These are phyloP conservation scores for Odontarrhena argentea DNA, from an alignment of 345 rosid species.

Conservation along the genomic window DNA sequence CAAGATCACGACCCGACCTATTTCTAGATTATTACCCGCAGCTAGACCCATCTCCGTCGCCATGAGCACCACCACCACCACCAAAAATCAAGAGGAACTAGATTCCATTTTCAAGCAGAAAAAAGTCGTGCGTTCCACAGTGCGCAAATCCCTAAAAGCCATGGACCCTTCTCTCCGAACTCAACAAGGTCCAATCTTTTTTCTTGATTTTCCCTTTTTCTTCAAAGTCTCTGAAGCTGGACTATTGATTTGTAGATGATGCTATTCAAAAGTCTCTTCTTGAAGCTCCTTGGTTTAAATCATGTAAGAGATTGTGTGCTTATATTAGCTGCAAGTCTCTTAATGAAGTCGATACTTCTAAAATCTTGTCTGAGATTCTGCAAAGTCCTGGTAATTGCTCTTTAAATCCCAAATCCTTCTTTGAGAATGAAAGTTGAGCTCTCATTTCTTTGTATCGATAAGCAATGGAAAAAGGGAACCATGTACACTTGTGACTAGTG, in stretches of 20 bases:
- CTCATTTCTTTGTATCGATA: neutral
- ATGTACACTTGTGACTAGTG: neutral
- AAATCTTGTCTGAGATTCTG: conserved; percentile 56
- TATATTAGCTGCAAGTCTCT: conserved; percentile 82
- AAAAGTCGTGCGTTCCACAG: conserved; percentile 60
- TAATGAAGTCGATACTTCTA: conserved; percentile 82
- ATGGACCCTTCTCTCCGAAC: conserved; percentile 78
- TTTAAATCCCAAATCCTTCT: neutral
- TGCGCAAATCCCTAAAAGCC: conserved; percentile 71
- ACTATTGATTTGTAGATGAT: conserved; percentile 47
- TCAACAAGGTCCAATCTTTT: conserved; percentile 54
- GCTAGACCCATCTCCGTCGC: conserved; percentile 18
- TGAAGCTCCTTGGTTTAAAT: conserved; percentile 86
- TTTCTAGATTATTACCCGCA: conserved; percentile 15
- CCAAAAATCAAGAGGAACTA: conserved; percentile 42
- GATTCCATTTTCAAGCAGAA: conserved; percentile 70
- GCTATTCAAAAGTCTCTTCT: conserved; percentile 67
- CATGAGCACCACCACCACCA: conserved; percentile 40
- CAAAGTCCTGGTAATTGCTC: conserved; percentile 46
- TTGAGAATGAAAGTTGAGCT: conserved; percentile 7
- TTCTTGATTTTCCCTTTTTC: neutral
- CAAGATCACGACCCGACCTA: conserved; percentile 38
- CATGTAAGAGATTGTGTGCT: conserved; percentile 73
- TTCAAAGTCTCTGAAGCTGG: neutral
- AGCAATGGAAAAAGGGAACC: conserved; percentile 3